These are phyloP conservation scores for Penicillium sp. DNA, from an alignment of 2,329 filamentous ascomycete genomes.

Conservation along the genomic window DNA sequence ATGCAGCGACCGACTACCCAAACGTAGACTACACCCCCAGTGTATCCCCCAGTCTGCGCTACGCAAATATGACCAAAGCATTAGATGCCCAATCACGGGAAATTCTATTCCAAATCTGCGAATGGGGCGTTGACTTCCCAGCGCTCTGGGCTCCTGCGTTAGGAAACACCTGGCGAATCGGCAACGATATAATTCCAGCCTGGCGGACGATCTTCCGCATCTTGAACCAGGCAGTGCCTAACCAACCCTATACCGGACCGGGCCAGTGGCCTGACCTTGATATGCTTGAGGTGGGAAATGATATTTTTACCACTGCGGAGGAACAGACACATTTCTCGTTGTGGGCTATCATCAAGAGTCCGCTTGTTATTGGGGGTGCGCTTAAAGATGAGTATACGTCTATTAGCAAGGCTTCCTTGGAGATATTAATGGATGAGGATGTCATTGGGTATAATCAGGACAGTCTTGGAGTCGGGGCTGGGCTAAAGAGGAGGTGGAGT, in stretches of 20 bases:
- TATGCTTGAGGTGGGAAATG: constrained; percentile 54
- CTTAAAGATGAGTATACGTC: constrained; percentile 36
- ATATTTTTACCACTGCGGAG: constrained; percentile 47
- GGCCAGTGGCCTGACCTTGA: constrained; percentile 55
- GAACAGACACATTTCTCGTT: constrained; percentile 55
- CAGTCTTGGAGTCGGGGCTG: constrained; percentile 51
- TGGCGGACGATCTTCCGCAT: constrained; percentile 56
- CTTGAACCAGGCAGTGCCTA: constrained; percentile 53
- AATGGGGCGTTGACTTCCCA: constrained; percentile 55
- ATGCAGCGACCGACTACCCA: constrained; percentile 39
- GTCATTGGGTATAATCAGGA: constrained; percentile 62
- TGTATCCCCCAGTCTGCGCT: constrained; percentile 43
- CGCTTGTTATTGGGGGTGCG: constrained; percentile 50
- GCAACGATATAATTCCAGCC: constrained; percentile 54
- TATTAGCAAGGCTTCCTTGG: constrained; percentile 43
- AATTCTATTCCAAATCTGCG: constrained; percentile 53
- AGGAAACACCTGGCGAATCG: constrained; percentile 53
- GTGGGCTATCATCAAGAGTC: constrained; percentile 55
- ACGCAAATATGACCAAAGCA: constrained; percentile 49
- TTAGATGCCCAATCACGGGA: constrained; percentile 42
- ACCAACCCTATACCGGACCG: constrained; percentile 44
- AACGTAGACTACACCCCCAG: constrained; percentile 44
- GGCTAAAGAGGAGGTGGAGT: constrained; percentile 50
- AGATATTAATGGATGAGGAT: constrained; percentile 52
- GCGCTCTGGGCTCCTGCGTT: constrained; percentile 50